phyloP scores from a whole-genome alignment of 1,284 basidiomycete genomes.

The Schizophyllum commune region DNA sequence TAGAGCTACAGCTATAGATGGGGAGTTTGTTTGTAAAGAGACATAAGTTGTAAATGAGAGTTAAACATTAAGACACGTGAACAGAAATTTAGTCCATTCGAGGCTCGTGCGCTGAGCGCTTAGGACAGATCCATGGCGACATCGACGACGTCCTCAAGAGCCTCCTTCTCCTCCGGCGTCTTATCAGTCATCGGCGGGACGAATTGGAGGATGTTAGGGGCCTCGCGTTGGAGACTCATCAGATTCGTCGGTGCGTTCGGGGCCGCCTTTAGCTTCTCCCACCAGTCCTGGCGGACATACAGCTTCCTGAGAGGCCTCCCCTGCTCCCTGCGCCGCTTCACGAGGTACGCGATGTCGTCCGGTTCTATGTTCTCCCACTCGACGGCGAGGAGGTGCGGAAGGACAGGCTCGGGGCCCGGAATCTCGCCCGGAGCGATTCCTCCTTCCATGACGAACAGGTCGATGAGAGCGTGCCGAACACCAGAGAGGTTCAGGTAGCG shows the following conservation, averaged over 20 bases:
- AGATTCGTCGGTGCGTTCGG: neutral
- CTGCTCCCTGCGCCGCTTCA: neutral
- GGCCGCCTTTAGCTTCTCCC: neutral
- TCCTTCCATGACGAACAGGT: neutral
- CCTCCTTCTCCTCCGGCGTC: neutral
- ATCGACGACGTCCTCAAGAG: neutral
- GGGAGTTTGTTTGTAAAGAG: too few relatives aligned
- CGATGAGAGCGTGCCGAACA: neutral
- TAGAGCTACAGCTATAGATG: too few relatives aligned
- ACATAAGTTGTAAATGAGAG: too few relatives aligned
- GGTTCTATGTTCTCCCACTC: neutral
- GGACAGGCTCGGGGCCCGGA: neutral
- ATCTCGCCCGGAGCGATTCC: neutral
- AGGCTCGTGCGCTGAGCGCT: too few relatives aligned
- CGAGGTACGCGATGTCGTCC: neutral
- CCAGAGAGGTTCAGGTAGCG: constrained; percentile 3
- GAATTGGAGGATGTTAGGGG: neutral
- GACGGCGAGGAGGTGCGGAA: neutral
- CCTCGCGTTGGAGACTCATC: neutral
- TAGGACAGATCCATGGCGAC: neutral
- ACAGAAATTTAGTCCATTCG: too few relatives aligned
- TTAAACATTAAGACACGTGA: too few relatives aligned
- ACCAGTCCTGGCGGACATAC: neutral
- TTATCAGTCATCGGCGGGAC: neutral
- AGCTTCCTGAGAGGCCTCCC: neutral